Conservation (phyloP, 805 yeast genomes). For the Torulaspora gathmanii region DNA sequence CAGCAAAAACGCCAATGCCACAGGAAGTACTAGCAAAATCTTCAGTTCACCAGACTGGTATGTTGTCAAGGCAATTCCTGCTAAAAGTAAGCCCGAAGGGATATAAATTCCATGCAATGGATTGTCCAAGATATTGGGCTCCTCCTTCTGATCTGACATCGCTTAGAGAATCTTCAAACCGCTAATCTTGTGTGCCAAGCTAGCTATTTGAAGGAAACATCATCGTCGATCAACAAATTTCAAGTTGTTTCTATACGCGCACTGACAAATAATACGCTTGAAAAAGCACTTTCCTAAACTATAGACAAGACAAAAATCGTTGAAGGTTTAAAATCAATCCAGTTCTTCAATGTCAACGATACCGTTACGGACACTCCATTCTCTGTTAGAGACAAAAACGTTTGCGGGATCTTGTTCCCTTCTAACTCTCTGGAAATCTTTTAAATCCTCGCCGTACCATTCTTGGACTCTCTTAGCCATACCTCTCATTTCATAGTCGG, state of each 20-base stretch:
- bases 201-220: neutral
- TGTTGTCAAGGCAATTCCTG: conserved; percentile 56
- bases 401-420: conserved; percentile 72
- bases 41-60: conserved; percentile 35
- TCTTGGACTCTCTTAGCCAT: conserved; percentile 60
- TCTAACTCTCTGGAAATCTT: conserved; percentile 58
- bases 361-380: conserved; percentile 83
- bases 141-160: conserved; percentile 26
- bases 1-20: conserved; percentile 40
- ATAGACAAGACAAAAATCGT: neutral
- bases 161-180: neutral
- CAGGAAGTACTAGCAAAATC: conserved; percentile 32
- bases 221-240: conserved; percentile 1
- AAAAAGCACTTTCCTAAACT: neutral
- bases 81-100: conserved; percentile 55
- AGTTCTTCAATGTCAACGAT: conserved; percentile 39
- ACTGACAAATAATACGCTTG: conserved; percentile 2
- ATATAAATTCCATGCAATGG: conserved; percentile 75
- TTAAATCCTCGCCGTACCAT: conserved; percentile 77
- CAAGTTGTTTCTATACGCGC: neutral
- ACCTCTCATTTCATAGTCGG: conserved; percentile 75
- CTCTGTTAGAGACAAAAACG: conserved; percentile 68
- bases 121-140: conserved; percentile 52
- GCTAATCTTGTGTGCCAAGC: neutral
- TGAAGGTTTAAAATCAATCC: neutral